Evolutionary conservation across 139 green algal genomes (phyloP), one percentile per base, ranked within the genome.

Genomic region (Picochlorum sp.): DNA sequence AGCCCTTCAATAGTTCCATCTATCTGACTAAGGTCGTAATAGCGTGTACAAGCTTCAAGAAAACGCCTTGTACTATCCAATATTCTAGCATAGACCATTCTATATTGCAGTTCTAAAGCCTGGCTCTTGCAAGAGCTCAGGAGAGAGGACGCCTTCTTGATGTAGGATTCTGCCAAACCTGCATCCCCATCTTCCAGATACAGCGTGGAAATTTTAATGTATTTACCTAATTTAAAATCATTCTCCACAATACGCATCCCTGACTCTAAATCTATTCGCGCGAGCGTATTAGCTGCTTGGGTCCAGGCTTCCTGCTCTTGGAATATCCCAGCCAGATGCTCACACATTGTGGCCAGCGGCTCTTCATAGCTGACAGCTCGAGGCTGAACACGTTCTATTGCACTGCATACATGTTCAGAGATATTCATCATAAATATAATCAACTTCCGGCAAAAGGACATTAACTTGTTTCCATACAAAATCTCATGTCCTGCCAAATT

Each of bases 61-160:
- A 96, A 98, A 50, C 81, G 82, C 16, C 93, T 69, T 75, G 98
- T 98, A 55, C 80, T 73, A 68, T 98, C 92, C 31, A 96, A 74
- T 47, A 98, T 89, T 61, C 89, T 79, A 2, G 90, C 92, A 61
- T 96, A 96, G 78, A 89, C 96, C 22, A 71, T 81, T 74, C 93
- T 96, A 82, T 98, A 98, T 76, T 95, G 85, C 66, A 97, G 81
- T 72, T 91, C 78, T 55, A 97, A 70, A 20, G 60, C 81, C 20
- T 85, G 60, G 33, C 94, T 71, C 57, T 90, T 88, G 70, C 70
- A 80, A 29, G 22, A 41, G 0, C 67, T 64, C 13, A 97, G 81
- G 10, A 96, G 74, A 37, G 80, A 81, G 10, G 79, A 79, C 0
- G 91, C 89, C 64, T 91, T 95, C 68, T 97, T 97, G 31, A 94